Percentiles rank a stretch among this genome's conserved stretches.
phyloP scores from a whole-genome alignment of 805 yeast genomes.

The Tetrapisispora arboricola region DNA sequence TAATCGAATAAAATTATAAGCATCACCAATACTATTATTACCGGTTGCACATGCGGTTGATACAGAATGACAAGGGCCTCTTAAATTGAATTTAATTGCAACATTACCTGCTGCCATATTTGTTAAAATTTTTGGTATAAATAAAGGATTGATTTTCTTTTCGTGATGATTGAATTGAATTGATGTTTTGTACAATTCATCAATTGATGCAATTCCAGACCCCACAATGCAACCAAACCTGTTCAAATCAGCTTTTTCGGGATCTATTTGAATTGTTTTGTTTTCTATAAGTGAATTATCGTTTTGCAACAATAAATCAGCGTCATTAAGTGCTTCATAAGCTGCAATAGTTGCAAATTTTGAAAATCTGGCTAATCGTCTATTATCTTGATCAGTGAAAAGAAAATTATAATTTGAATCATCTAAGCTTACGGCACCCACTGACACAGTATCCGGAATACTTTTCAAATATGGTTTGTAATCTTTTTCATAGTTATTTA shows the following conservation, averaged over 20 bases:
- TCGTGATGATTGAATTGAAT: slow-evolving; percentile 24
- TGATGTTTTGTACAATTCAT: slow-evolving; percentile 46
- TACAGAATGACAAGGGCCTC: slow-evolving; percentile 81
- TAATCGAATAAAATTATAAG: slow-evolving; percentile 63
- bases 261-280: slow-evolving; percentile 23
- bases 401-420: slow-evolving; percentile 5
- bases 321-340: slow-evolving; percentile 62
- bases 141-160: slow-evolving; percentile 60
- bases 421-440: slow-evolving; percentile 51
- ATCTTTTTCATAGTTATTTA: slow-evolving; percentile 29
- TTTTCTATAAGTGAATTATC: slow-evolving; percentile 22
- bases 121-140: slow-evolving; percentile 71
- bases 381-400: slow-evolving; percentile 34
- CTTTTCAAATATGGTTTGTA: slow-evolving; percentile 33
- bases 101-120: slow-evolving; percentile 95
- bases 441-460: slow-evolving; percentile 56
- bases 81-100: slow-evolving; percentile 62
- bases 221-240: slow-evolving; percentile 73
- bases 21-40: slow-evolving; percentile 87
- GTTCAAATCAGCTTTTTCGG: slow-evolving; percentile 16
- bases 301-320: slow-evolving; percentile 37
- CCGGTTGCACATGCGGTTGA: slow-evolving; percentile 98
- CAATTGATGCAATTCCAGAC: slow-evolving; percentile 83
- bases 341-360: slow-evolving; percentile 76
- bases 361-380: slow-evolving; percentile 61